Percentiles rank a stretch among this genome's conserved stretches.
Conservation (phyloP, 2,329 filamentous ascomycete genomes). For the Fusarium virguliforme region DNA sequence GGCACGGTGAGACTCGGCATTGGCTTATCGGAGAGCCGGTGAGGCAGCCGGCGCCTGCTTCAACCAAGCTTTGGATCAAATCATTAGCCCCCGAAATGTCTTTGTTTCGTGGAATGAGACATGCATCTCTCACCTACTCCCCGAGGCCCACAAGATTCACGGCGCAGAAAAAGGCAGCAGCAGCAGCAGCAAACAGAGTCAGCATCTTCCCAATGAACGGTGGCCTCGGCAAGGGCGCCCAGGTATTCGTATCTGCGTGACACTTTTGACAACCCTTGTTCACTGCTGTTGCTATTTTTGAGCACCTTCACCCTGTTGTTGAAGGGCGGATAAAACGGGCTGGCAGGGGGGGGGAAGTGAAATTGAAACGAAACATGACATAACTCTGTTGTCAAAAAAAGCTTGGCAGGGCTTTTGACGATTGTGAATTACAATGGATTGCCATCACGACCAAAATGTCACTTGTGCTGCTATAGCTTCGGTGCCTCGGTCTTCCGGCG, state of each 20-base stretch:
- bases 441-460: neutral
- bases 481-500: constrained; percentile 25
- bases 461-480: constrained; percentile 9
- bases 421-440: neutral
- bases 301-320: neutral
- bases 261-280: neutral
- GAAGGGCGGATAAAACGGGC: constrained; percentile 12
- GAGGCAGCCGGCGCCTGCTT: constrained; percentile 1
- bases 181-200: neutral
- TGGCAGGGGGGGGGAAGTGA: neutral
- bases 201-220: constrained; percentile 1
- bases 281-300: neutral
- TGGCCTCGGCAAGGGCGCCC: constrained; percentile 1
- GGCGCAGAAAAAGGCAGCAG: constrained; percentile 5
- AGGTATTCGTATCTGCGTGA: constrained; percentile 17
- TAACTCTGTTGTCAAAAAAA: neutral
- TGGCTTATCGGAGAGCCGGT: constrained; percentile 11
- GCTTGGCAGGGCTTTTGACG: constrained; percentile 30
- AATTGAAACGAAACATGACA: constrained; percentile 15
- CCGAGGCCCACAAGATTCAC: constrained; percentile 2
- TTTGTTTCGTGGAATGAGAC: neutral
- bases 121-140: neutral
- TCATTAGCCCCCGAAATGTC: neutral
- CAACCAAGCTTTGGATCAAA: neutral
- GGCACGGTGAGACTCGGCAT: constrained; percentile 20